phyloP scores from a whole-genome alignment of 176 grass and related monocot species.

The Lolium perenne region DNA sequence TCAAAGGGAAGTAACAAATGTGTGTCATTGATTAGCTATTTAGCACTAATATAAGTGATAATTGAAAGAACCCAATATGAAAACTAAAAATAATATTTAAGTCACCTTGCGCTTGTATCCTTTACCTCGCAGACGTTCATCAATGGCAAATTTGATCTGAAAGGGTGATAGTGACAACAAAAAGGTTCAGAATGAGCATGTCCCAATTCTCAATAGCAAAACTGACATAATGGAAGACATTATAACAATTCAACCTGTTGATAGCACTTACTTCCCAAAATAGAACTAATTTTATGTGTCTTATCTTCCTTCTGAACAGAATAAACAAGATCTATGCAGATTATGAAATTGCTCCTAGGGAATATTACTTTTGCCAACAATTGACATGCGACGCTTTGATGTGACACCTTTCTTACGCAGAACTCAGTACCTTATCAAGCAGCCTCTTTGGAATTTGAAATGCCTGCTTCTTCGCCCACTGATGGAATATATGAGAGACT shows the following conservation, averaged over 20 bases:
- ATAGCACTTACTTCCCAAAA: slow-evolving; percentile 3
- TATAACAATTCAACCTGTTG: slow-evolving; percentile 1
- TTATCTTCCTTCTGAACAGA: slow-evolving; percentile 2
- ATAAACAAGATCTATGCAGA: slow-evolving; percentile 7
- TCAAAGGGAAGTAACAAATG: slow-evolving; percentile 18
- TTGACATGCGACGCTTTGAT: not conserved
- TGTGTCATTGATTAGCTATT: slow-evolving; percentile 13
- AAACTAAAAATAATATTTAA: not conserved
- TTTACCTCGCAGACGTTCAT: slow-evolving; percentile 86
- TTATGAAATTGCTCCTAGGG: not conserved
- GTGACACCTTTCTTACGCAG: not conserved
- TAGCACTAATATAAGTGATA: slow-evolving; percentile 18
- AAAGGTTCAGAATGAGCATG: slow-evolving; percentile 23
- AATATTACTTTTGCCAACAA: not conserved
- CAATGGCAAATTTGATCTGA: slow-evolving; percentile 89
- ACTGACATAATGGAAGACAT: slow-evolving; percentile 6
- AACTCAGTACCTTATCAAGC: slow-evolving; percentile 61
- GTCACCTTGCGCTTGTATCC: slow-evolving; percentile 89
- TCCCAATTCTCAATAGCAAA: not conserved
- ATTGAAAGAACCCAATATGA: not conserved
- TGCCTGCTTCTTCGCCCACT: slow-evolving; percentile 76
- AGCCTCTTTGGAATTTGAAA: slow-evolving; percentile 82
- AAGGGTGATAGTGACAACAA: slow-evolving; percentile 29
- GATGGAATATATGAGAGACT: slow-evolving; percentile 80
- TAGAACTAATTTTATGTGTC: not conserved